Evolutionary conservation across 2,329 filamentous ascomycete genomes (phyloP), one percentile per base, ranked within the genome.

Genomic region (Hypoxylon sp.): DNA sequence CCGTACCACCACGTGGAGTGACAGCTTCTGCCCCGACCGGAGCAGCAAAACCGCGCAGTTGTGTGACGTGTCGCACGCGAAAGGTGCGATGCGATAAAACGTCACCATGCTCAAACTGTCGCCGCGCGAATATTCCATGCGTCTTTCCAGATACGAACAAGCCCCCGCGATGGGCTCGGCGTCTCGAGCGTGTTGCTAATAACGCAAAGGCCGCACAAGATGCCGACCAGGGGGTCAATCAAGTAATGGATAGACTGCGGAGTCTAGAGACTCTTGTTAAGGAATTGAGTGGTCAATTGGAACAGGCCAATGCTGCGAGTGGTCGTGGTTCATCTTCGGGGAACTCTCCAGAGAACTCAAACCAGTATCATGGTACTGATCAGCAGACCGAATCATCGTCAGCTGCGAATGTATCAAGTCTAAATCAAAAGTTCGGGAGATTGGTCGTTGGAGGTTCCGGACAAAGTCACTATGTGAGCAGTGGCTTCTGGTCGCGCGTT

Each of bases 71-170:
- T 54, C 74, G 80, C 31, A 71, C 67, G 23, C 79, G 81, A 34
- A 83, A 83, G 57, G 80, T 84, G 3, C 78, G 79, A 32, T 84
- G 81, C 64, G 78, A 83, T 62, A 83, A 82, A 64, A 66, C 70
- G 31, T 76, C 75, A 3, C 81, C 81, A 1, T 84, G 81, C 57
- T 78, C 80, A 3, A 83, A 82, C 57, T 84, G 81, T 60, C 76
- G 75, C 7, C 73, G 76, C 3, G 80, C 75, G 7, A 73, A 76
- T 40, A 80, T 83, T 29, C 68, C 75, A 7, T 84, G 81, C 54
- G 67, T 81, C 17, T 68, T 78, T 11, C 79, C 80, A 0, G 74
- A 78, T 1, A 65, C 67, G 30, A 75, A 82, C 49, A 75, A 75
- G 2, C 75, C 77, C 0, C 80, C 80, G 47, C 71, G 78, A 66